Percentiles rank a stretch among this genome's conserved stretches.
These are phyloP conservation scores for Grigorovia transvaalensis DNA, from an alignment of 805 yeast genomes.

Conservation along the genomic window DNA sequence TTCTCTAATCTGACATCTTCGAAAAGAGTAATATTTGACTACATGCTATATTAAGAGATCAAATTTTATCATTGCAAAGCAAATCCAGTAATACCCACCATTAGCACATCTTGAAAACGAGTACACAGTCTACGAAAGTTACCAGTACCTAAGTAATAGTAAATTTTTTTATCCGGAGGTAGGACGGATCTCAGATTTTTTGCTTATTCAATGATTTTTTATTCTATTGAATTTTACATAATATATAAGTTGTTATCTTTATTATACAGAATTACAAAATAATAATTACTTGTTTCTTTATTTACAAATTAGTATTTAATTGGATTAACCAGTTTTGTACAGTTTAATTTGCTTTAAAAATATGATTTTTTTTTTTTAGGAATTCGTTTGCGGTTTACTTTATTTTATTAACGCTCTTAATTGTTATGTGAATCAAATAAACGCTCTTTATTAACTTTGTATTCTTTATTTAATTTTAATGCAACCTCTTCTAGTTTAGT, in stretches of 20 bases:
- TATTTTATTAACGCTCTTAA: neutral
- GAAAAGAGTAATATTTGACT: no score
- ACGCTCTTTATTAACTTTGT: constrained; percentile 27
- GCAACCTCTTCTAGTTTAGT: constrained; percentile 84
- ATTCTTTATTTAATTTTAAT: constrained; percentile 46
- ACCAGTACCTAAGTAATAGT: no score
- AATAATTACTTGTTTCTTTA: no score
- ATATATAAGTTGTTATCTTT: neutral
- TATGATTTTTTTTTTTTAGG: neutral
- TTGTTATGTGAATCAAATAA: constrained; percentile 9
- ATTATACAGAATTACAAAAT: neutral
- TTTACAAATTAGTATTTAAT: neutral
- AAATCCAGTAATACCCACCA: no score
- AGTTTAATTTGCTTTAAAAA: no score
- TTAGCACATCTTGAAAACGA: no score
- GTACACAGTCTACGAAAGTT: no score
- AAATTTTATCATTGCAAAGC: no score
- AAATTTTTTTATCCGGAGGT: no score
- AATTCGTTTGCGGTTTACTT: neutral
- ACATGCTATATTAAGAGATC: no score
- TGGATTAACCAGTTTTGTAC: no score
- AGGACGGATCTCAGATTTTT: neutral
- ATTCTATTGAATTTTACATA: neutral
- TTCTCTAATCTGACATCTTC: no score
- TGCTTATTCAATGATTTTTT: neutral